Conservation (phyloP, 805 yeast genomes). For the Priceomyces fermenticarens region DNA sequence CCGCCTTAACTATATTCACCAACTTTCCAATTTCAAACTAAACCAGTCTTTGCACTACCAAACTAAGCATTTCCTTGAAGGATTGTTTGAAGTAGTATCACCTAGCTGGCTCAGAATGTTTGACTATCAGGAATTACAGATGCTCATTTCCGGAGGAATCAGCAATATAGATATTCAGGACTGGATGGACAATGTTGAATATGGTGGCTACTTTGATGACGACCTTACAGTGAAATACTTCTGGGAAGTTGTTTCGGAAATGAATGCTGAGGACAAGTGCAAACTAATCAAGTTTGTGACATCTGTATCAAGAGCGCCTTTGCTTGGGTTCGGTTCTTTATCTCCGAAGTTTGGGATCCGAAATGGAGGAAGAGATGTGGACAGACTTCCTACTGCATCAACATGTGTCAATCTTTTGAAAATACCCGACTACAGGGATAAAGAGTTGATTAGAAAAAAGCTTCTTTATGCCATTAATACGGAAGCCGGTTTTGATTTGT, state of each 20-base stretch:
- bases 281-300: conserved; percentile 84
- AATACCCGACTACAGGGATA: conserved; percentile 76
- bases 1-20: conserved; percentile 69
- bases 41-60: conserved; percentile 60
- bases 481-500: conserved; percentile 85
- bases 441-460: conserved; percentile 54
- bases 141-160: conserved; percentile 78
- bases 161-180: conserved; percentile 70
- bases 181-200: conserved; percentile 56
- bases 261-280: conserved; percentile 58
- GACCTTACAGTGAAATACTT: conserved; percentile 63
- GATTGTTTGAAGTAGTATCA: conserved; percentile 65
- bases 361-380: conserved; percentile 53
- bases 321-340: conserved; percentile 76
- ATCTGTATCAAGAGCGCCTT: conserved; percentile 87
- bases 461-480: conserved; percentile 75
- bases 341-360: conserved; percentile 79
- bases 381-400: conserved; percentile 82
- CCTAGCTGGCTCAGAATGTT: conserved; percentile 82
- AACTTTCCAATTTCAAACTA: conserved; percentile 74
- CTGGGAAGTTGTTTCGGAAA: conserved; percentile 75
- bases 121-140: conserved; percentile 78
- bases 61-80: conserved; percentile 62
- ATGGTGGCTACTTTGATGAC: conserved; percentile 57
- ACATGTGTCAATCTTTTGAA: conserved; percentile 89